Base-by-base conservation (phyloP, 2,329 filamentous ascomycete species). In the Colletotrichum graminicola region DNA sequence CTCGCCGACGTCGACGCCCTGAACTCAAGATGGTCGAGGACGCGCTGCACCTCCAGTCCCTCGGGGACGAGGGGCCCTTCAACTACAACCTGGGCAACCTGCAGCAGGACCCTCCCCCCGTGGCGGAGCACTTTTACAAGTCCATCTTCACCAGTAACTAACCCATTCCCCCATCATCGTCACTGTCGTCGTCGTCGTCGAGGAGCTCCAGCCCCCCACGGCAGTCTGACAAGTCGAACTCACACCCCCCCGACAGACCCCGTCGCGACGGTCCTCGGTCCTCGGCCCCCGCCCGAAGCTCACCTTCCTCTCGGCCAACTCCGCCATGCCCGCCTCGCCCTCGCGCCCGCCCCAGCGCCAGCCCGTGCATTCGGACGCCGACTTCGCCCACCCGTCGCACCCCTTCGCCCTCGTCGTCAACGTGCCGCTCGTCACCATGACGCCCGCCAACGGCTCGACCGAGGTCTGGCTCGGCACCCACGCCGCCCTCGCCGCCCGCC, bases 41-140 rank as follows among this genome's bases (percentile, higher is more conserved):
- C 76, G 89, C 89, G 1, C 81, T 81, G 2, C 75, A 78, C 4
- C 80, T 91, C 2, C 86, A 87, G 67, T 81, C 80, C 0, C 79
- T 82, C 41, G 87, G 88, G 2, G 84, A 89, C 26, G 82, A 88
- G 21, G 84, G 85, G 0, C 88, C 87, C 0, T 91, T 86, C 81
- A 91, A 91, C 74, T 91, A 91, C 76, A 90, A 91, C 75, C 84
- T 84, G 59, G 88, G 87, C 1, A 91, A 90, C 73, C 81, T 90
- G 43, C 89, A 91, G 73, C 89, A 91, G 76, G 88, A 90, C 73
- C 82, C 89, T 0, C 88, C 87, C 0, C 83, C 87, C 2, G 83
- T 85, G 0, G 78, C 80, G 0, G 78, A 86, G 54, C 85, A 82
- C 73, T 88, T 89, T 65, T 79, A 82, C 23, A 78, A 82, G 1